Evolutionary conservation across 371 early-diverging fungal genomes (phyloP).

Genomic region (Smittium mucronatum): DNA sequence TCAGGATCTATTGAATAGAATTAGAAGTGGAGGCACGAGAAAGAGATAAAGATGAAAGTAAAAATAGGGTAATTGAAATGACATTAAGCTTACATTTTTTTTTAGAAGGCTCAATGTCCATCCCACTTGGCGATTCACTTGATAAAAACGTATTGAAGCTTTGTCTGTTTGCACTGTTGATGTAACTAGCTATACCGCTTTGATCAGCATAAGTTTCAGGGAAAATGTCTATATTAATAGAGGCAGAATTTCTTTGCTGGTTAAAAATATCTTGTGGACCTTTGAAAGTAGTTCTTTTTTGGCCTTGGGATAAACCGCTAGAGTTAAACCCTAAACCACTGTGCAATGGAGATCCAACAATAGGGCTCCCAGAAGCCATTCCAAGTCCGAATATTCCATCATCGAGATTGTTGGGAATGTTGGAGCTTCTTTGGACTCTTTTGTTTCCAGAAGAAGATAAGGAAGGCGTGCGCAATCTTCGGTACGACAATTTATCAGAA

Average conservation of each 20-base stretch:
- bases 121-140: neutral
- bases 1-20: neutral
- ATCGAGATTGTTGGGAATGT: neutral
- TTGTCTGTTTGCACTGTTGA: neutral
- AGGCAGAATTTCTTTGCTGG: neutral
- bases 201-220: neutral
- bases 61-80: neutral
- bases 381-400: constrained; percentile 4
- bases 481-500: neutral
- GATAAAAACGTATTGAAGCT: neutral
- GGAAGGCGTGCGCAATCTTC: neutral
- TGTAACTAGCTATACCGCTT: neutral
- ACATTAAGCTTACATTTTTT: neutral
- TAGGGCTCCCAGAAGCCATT: neutral
- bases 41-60: neutral
- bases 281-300: neutral
- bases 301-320: neutral
- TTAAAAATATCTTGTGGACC: neutral
- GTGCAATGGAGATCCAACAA: neutral
- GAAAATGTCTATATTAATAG: neutral
- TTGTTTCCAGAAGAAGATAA: neutral
- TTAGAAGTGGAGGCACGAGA: constrained; percentile 6
- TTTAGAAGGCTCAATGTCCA: neutral
- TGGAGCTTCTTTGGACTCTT: neutral
- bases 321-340: neutral